Percentiles rank a stretch among this genome's conserved stretches.
Evolutionary conservation across 2,329 filamentous ascomycete genomes (phyloP).

Genomic region (Fusarium papillatum): DNA sequence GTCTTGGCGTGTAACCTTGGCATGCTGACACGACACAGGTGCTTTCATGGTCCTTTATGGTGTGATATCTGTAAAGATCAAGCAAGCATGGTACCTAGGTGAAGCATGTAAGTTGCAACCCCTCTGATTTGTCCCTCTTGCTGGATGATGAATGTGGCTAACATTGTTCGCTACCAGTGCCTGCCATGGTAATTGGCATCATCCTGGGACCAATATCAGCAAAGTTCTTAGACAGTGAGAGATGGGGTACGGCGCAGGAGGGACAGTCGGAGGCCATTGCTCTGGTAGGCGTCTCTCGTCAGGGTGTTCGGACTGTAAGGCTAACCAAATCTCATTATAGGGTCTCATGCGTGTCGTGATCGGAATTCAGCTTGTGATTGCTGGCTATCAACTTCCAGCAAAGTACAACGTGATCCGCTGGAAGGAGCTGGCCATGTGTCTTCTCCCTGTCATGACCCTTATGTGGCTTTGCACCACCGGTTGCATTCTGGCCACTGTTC

Average conservation of each 20-base stretch:
- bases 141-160: neutral
- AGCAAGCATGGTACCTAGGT: constrained; percentile 66
- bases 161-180: constrained; percentile 54
- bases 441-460: constrained; percentile 71
- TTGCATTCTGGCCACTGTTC: constrained; percentile 67
- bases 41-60: constrained; percentile 63
- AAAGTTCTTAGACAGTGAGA: constrained; percentile 61
- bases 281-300: constrained; percentile 45
- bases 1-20: constrained; percentile 1
- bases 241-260: constrained; percentile 37
- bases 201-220: constrained; percentile 66
- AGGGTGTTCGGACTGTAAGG: neutral
- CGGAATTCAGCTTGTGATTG: constrained; percentile 71
- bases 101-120: constrained; percentile 60
- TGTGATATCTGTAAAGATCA: constrained; percentile 64
- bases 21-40: constrained; percentile 46
- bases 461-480: constrained; percentile 71
- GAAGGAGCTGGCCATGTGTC: constrained; percentile 66
- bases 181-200: constrained; percentile 66
- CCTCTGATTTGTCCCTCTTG: neutral
- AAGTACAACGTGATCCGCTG: constrained; percentile 63
- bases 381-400: constrained; percentile 71
- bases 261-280: constrained; percentile 53
- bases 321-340: constrained; percentile 31
- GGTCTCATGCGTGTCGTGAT: constrained; percentile 70